A percentile compares a stretch with the other conserved stretches of the same genome.
These are phyloP conservation scores for Paraphaeosphaeria sporulosa DNA, from an alignment of 2,329 filamentous ascomycete genomes.

Conservation along the genomic window DNA sequence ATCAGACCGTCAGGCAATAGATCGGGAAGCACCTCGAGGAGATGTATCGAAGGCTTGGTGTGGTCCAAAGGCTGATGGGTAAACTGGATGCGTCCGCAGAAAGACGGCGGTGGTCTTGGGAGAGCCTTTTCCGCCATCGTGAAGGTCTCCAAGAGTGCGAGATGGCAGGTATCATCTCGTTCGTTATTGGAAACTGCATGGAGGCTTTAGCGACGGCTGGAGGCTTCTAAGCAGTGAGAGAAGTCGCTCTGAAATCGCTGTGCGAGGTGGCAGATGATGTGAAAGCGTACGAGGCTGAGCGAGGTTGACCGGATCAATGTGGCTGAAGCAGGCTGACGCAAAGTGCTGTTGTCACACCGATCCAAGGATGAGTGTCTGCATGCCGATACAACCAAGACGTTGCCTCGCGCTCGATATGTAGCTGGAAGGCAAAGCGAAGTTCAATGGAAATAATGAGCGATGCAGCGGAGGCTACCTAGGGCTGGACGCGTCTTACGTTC, in stretches of 20 bases:
- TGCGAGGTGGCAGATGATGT: neutral
- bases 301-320: neutral
- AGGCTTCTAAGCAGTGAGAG: neutral
- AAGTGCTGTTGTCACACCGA: neutral
- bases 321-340: neutral
- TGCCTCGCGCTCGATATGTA: neutral
- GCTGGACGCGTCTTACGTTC: too few relatives aligned
- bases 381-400: too few relatives aligned
- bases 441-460: too few relatives aligned
- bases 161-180: neutral
- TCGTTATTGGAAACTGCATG: neutral
- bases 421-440: neutral
- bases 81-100: neutral
- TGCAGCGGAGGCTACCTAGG: too few relatives aligned
- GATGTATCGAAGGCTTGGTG: conserved; percentile 2
- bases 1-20: conserved; percentile 2
- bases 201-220: neutral
- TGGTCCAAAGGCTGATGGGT: conserved; percentile 1
- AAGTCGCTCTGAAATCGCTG: neutral
- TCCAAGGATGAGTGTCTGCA: neutral
- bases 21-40: neutral
- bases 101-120: neutral
- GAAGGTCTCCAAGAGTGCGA: neutral
- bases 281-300: neutral
- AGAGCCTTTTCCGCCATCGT: neutral